Conservation (phyloP, 2,329 filamentous ascomycete species). For the Capronia epimyces region DNA sequence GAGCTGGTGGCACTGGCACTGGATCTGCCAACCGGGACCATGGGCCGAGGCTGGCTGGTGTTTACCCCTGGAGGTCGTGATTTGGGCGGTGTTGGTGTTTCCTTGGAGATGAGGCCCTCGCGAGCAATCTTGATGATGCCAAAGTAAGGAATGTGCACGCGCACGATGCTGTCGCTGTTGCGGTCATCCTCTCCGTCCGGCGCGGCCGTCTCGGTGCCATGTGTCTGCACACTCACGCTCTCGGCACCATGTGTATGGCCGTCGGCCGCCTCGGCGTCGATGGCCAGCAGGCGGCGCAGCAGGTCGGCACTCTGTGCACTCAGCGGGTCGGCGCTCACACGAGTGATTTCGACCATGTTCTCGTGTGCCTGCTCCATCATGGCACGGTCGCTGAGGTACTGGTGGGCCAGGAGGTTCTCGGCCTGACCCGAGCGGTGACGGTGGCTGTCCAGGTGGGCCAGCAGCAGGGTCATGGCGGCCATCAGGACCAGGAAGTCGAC, state of each 20-base stretch:
- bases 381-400: conserved; percentile 39
- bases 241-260: conserved; percentile 31
- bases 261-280: conserved; percentile 37
- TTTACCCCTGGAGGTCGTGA: background rate
- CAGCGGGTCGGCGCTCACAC: conserved; percentile 33
- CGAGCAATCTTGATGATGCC: conserved; percentile 38
- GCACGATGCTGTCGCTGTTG: conserved; percentile 25
- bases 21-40: too few relatives aligned
- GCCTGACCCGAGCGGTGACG: conserved; percentile 13
- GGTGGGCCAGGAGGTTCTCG: conserved; percentile 35
- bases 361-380: conserved; percentile 38
- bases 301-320: conserved; percentile 32
- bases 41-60: background rate
- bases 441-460: conserved; percentile 31
- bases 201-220: background rate
- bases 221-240: conserved; percentile 27
- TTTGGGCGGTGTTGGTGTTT: background rate
- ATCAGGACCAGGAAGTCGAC: conserved; percentile 31
- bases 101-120: conserved; percentile 2
- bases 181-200: background rate
- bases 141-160: conserved; percentile 45
- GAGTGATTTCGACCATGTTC: conserved; percentile 33
- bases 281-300: conserved; percentile 35
- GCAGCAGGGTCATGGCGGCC: conserved; percentile 29
- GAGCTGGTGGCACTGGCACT: too few relatives aligned